Base-by-base conservation (phyloP, 371 early-diverging fungal species). In the Rhizopus arrhizus region DNA sequence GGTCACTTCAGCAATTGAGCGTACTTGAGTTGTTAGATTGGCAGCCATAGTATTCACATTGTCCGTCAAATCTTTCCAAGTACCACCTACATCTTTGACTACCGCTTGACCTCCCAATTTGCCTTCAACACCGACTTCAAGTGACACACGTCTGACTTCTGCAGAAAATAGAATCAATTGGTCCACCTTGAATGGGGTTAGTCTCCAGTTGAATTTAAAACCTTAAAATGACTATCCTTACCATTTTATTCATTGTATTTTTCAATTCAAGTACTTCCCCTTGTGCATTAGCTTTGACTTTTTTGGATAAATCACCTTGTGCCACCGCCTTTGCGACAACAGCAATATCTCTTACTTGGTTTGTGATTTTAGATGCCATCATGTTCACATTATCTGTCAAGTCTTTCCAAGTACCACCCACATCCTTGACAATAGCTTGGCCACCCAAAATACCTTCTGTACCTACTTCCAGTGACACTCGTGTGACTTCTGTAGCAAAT, bases 361-460 rank as follows among this genome's bases (percentile, higher is more conserved):
- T 59, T 8, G 76, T 76, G 13, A 76, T 67, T 52, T 76, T 76
- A 43, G 36, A 61, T 2, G 76, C 68, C 73, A 76, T 70, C 81
- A 63, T 68, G 56, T 82, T 82, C 34, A 81, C 82, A 63, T 78
- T 81, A 56, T 84, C 85, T 3, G 85, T 84, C n/a, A 84, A 53
- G 54, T 82, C 82, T 62, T 82, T 80, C 84, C 84, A 38, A 13
- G 75, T 76, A 36, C 80, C 80, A n/a, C 68, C 76, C 4, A 85
- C 74, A 43, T 73, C 75, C 36, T 47, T 58, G n/a, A 83, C 77
- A 0, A 61, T 56, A 9, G 85, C 87, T 61, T 82, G 81, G 6
- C 77, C 88, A 43, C 77, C 86, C 2, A 78, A 64, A 38, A 58
- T 64, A 31, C 81, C 81, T 22, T 78, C 74, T 35, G 70, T 41